These are phyloP conservation scores for Vigna unguiculata DNA, from an alignment of 306 rosid genomes.

Conservation along the genomic window DNA sequence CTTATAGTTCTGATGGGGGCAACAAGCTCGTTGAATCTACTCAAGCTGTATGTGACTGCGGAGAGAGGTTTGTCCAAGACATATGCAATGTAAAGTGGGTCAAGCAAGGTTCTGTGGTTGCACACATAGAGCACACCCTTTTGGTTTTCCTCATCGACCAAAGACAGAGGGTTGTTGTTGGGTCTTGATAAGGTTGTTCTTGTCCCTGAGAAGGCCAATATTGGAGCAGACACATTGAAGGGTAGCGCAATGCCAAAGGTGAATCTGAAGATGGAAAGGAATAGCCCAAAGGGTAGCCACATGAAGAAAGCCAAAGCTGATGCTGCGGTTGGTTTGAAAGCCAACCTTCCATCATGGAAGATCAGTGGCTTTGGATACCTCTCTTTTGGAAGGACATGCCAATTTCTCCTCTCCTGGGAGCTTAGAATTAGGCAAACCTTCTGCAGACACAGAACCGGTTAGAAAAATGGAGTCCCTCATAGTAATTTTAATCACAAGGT, in stretches of 20 bases:
- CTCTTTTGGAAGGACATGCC: conserved; percentile 63
- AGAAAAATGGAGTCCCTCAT: neutral
- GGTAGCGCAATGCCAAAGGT: conserved; percentile 45
- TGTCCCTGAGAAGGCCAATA: conserved; percentile 67
- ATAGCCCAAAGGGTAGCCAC: conserved; percentile 72
- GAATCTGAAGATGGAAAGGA: conserved; percentile 55
- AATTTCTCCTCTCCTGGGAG: conserved; percentile 62
- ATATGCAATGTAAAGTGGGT: conserved; percentile 62
- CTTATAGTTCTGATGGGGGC: conserved; percentile 62
- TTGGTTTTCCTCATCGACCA: neutral
- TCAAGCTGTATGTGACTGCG: conserved; percentile 72
- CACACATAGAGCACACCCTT: conserved; percentile 64
- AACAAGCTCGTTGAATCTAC: conserved; percentile 57
- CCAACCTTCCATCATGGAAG: conserved; percentile 86
- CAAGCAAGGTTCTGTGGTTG: conserved; percentile 84
- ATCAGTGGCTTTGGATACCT: conserved; percentile 64
- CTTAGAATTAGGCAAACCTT: conserved; percentile 53
- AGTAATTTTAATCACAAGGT: neutral
- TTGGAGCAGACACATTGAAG: conserved; percentile 54
- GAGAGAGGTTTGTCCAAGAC: conserved; percentile 50
- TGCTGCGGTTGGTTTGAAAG: conserved; percentile 61
- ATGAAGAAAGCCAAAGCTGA: conserved; percentile 58
- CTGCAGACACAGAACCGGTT: conserved; percentile 39
- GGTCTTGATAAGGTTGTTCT: conserved; percentile 44
- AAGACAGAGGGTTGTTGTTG: conserved; percentile 3